Conservation (phyloP, 1,284 basidiomycete genomes). For the Heterobasidion irregulare region DNA sequence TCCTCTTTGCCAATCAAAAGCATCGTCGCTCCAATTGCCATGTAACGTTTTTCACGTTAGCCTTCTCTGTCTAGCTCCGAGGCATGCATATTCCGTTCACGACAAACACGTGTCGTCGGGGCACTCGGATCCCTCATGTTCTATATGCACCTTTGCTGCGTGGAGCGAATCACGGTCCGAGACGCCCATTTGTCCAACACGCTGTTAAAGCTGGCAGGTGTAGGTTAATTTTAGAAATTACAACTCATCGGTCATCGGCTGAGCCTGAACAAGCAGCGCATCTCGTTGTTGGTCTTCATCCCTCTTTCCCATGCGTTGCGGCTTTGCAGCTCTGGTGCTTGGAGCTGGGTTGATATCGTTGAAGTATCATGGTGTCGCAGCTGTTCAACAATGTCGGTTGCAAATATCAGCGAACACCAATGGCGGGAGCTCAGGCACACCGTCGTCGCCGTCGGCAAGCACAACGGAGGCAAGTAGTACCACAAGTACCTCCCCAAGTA, state of each 20-base stretch:
- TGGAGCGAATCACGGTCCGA: neutral
- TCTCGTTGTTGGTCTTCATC: neutral
- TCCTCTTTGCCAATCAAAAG: too few relatives aligned
- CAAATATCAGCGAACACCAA: neutral
- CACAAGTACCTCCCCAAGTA: slow-evolving; percentile 1
- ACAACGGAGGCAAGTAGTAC: neutral
- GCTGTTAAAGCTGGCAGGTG: neutral
- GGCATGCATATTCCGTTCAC: too few relatives aligned
- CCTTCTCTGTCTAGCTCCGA: too few relatives aligned
- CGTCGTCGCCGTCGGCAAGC: neutral
- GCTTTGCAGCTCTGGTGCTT: neutral
- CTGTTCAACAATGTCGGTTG: slow-evolving; percentile 10
- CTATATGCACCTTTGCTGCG: neutral
- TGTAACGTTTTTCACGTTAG: too few relatives aligned
- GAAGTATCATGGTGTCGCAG: neutral
- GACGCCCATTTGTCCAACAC: neutral
- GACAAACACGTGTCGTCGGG: too few relatives aligned
- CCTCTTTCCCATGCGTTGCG: neutral
- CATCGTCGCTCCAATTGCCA: too few relatives aligned
- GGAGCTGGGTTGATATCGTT: neutral
- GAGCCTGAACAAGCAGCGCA: neutral
- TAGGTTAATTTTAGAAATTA: neutral
- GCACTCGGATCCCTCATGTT: neutral
- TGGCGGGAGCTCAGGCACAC: neutral
- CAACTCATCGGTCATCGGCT: neutral